Percentiles rank a stretch among this genome's conserved stretches.
These are phyloP conservation scores for Ichthyophthirius multifiliis DNA, from an alignment of 169 alveolate genomes.

Conservation along the genomic window DNA sequence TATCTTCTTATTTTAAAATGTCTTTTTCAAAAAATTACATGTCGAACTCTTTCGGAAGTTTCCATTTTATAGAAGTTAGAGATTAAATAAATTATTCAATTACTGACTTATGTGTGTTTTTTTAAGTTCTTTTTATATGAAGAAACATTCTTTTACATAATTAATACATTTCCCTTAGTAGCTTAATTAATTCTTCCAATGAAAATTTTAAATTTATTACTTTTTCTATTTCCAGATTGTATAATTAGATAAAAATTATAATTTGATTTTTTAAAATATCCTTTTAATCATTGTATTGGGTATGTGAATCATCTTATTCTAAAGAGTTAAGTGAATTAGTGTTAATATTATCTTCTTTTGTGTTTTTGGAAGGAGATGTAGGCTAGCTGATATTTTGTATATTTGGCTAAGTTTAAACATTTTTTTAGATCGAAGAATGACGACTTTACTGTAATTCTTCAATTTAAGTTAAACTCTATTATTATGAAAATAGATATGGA, in stretches of 20 bases:
- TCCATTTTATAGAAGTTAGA: slow-evolving; percentile 1
- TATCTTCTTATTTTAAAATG: not conserved
- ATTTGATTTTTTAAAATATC: not conserved
- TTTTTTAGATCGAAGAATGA: too few species aligned
- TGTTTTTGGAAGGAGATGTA: too few species aligned
- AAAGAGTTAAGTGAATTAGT: too few species aligned
- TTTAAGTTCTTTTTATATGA: slow-evolving; percentile 1
- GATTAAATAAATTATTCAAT: not conserved
- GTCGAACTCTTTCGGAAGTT: slow-evolving; percentile 11
- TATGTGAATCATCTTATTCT: too few species aligned
- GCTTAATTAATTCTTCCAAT: not conserved
- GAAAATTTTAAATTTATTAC: not conserved
- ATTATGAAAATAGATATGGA: too few species aligned
- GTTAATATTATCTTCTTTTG: too few species aligned
- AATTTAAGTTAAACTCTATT: too few species aligned
- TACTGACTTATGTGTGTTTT: not conserved
- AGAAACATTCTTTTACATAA: not conserved
- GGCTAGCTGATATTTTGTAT: too few species aligned
- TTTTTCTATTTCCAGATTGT: slow-evolving; percentile 8
- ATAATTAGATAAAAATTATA: not conserved
- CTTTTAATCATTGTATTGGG: too few species aligned
- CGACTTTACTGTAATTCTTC: too few species aligned
- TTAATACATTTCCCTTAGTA: not conserved
- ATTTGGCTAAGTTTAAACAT: too few species aligned
- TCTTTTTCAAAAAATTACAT: slow-evolving; percentile 3